Evolutionary conservation across 2,329 filamentous ascomycete species (phyloP), one percentile per base, ranked within the genome.

Genomic region (Atkinsonella hypoxylon): DNA sequence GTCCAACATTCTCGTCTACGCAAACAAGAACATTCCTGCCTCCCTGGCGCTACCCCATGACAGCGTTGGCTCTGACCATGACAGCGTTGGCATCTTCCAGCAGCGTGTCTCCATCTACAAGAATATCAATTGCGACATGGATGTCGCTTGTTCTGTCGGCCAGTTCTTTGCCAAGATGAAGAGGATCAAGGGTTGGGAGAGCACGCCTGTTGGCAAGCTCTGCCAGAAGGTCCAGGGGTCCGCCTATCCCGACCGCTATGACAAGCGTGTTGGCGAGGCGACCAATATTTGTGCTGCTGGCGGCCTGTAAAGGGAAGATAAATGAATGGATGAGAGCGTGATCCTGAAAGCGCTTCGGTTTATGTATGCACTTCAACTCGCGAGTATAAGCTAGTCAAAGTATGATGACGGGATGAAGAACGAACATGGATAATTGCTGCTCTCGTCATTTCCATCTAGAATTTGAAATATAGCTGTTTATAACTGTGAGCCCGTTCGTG

Each of bases 211-310:
- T 15, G 56, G 53, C 39, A 51, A 46, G n/a, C 56, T 59, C 22
- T 58, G 56, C 57, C 57, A 59, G 42, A 54, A 46, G 49, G 56
- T 59, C 26, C 57, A 59, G 56, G 40, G 52, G 38, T 59, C 57
- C n/a, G 53, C 45, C 10, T 52, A 50, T n/a, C 57, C 56, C 12
- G 53, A 53, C 36, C 47, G 50, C 43, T 59, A 58, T 20, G 39
- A 39, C 17, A 54, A 53, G 54, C 43, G 54, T 15, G 54, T 57
- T 9, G 44, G 32, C n/a, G 20, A 48, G 20, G 57, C 57, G 18
- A 49, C 46, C 32, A 50, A 49, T 13, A 47, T 59, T 22, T 59
- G 57, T 48, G 45, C 51, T 38, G 57, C 55, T 12, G 56, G 49
- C 30, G 56, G 57, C 22, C 30, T 57, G 40, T 57, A 47, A 52